A percentile compares a stretch with the other conserved stretches of the same genome.
These are phyloP conservation scores for Zygosaccharomyces sapae DNA, from an alignment of 1,139 yeast species.

Conservation along the genomic window DNA sequence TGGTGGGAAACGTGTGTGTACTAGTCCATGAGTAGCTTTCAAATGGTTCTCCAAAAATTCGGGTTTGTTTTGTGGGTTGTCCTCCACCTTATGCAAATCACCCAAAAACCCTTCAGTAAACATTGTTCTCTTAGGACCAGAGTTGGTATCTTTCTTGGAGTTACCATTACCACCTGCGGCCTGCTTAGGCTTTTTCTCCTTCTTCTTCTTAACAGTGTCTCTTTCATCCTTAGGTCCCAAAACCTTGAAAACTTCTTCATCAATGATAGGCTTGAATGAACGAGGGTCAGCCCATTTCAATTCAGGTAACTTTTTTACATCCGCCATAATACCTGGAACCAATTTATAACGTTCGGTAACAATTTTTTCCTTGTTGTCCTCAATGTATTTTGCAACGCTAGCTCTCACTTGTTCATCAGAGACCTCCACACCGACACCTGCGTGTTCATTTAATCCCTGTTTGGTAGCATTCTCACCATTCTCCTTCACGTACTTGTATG, in stretches of 20 bases:
- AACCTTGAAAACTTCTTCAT: conserved; percentile 60
- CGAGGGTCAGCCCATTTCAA: conserved; percentile 93
- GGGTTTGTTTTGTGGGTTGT: conserved; percentile 84
- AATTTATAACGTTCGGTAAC: conserved; percentile 68
- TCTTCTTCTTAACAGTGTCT: conserved; percentile 76
- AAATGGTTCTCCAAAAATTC: conserved; percentile 79
- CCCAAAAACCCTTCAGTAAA: conserved; percentile 95
- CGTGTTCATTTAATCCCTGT: conserved; percentile 51
- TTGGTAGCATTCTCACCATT: conserved; percentile 42
- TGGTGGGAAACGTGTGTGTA: conserved; percentile 94
- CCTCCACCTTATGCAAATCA: conserved; percentile 92
- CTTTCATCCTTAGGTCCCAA: conserved; percentile 97
- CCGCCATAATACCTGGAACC: conserved; percentile 73
- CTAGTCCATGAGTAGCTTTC: conserved; percentile 72
- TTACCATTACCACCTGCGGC: conserved; percentile 20
- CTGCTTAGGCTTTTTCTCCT: conserved; percentile 44
- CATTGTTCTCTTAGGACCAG: conserved; percentile 62
- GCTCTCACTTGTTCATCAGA: conserved; percentile 59
- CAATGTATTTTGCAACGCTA: conserved; percentile 58
- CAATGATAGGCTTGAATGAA: conserved; percentile 80
- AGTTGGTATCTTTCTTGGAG: conserved; percentile 34
- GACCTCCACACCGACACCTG: conserved; percentile 82
- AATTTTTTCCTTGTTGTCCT: conserved; percentile 54
- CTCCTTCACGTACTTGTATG: conserved; percentile 61
- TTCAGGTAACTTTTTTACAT: conserved; percentile 64